Conservation (phyloP, 163 green algal genomes). For the Trebouxia gelatinosa region DNA sequence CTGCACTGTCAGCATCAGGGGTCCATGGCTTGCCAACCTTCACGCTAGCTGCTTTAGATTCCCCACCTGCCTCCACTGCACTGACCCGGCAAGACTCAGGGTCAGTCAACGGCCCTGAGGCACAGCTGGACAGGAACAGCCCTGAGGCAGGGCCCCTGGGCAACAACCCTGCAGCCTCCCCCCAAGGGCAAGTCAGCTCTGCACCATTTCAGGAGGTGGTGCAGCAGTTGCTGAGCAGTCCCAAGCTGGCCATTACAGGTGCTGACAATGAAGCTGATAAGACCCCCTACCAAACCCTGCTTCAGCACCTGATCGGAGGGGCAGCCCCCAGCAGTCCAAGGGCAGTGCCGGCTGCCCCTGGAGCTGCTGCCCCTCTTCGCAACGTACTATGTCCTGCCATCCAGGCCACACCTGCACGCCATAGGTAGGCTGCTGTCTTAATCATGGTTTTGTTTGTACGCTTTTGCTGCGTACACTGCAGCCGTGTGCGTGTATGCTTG, state of each 20-base stretch:
- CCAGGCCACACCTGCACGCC: constrained; percentile 8
- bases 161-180: too few species aligned
- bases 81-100: constrained; percentile 10
- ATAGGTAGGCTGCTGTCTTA: constrained; percentile 15
- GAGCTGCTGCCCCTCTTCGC: neutral
- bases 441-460: too few species aligned
- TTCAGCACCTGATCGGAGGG: constrained; percentile 24
- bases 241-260: constrained; percentile 11
- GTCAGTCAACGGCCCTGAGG: constrained; percentile 14
- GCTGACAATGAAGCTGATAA: neutral
- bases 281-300: constrained; percentile 9
- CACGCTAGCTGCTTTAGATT: constrained; percentile 14
- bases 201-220: constrained; percentile 14
- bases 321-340: neutral
- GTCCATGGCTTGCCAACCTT: constrained; percentile 15
- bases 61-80: neutral
- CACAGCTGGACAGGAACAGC: too few species aligned
- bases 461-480: too few species aligned
- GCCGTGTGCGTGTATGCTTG: too few species aligned
- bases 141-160: too few species aligned
- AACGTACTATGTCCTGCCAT: neutral
- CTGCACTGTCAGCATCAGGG: neutral
- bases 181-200: neutral
- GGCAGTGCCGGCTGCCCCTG: neutral
- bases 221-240: constrained; percentile 4